Evolutionary conservation across 73 alveolate genomes (phyloP).

Genomic region (Paramecium bursaria): DNA sequence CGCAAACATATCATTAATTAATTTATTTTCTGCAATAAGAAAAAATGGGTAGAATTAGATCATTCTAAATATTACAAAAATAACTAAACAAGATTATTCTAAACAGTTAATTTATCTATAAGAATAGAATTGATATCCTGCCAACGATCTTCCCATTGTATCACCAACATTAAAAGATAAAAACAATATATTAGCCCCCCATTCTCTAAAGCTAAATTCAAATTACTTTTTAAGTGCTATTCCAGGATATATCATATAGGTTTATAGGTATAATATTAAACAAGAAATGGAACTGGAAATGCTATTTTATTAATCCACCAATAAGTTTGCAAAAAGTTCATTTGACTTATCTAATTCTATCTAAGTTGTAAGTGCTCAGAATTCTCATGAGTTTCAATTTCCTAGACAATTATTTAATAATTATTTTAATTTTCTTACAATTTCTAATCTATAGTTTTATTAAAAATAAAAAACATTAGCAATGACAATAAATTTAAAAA

Average conservation of each 20-base stretch:
- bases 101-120: constrained; percentile 1
- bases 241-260: constrained; percentile 72
- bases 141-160: constrained; percentile 59
- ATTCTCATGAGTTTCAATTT: not conserved
- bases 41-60: constrained; percentile 23
- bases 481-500: constrained; percentile 25
- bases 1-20: constrained; percentile 29
- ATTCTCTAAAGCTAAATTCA: not conserved
- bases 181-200: constrained; percentile 7
- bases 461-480: constrained; percentile 11
- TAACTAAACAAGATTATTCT: too few species aligned
- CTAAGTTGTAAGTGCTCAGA: not conserved
- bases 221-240: constrained; percentile 45
- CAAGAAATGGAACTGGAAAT: constrained; percentile 62
- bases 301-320: constrained; percentile 55
- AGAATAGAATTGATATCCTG: constrained; percentile 33
- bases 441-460: constrained; percentile 13
- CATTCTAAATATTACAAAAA: constrained; percentile 50
- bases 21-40: constrained; percentile 51
- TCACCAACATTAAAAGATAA: constrained; percentile 62
- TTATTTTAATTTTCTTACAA: constrained; percentile 30
- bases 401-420: not conserved
- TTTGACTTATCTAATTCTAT: constrained; percentile 23
- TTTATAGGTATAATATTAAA: constrained; percentile 50
- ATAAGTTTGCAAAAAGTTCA: constrained; percentile 37